Conservation (phyloP, 306 rosid species). For the Cucurbita ficifolia region DNA sequence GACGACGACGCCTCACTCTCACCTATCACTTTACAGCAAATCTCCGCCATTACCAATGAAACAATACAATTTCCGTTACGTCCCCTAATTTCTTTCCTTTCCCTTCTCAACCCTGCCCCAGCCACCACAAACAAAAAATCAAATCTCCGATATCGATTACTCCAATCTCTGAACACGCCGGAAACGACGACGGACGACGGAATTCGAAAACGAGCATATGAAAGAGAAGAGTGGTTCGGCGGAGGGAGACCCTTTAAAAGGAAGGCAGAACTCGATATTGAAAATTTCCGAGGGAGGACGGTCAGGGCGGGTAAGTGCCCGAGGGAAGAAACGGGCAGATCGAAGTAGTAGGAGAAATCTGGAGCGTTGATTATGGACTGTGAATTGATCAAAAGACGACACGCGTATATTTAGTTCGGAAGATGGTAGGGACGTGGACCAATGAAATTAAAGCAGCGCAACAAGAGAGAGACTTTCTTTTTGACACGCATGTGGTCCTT, state of each 20-base stretch:
- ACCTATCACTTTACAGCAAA: conserved; percentile 5
- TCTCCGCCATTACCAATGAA: conserved; percentile 1
- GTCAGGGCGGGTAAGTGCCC: neutral
- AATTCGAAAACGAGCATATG: neutral
- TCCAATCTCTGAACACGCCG: neutral
- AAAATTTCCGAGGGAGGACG: neutral
- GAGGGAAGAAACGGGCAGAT: neutral
- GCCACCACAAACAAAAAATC: neutral
- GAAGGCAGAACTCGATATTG: neutral
- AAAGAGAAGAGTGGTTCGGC: neutral
- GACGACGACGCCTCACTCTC: conserved; percentile 1
- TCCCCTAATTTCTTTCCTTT: neutral
- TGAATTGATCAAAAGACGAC: neutral
- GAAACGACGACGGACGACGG: neutral
- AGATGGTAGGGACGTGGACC: neutral
- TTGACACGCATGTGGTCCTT: conserved; percentile 11
- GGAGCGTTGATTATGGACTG: neutral
- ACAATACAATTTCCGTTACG: neutral
- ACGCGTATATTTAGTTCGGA: neutral
- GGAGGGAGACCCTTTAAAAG: neutral
- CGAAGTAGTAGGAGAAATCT: neutral
- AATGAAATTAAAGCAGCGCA: neutral
- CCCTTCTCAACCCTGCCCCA: neutral
- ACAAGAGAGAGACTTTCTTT: conserved; percentile 7
- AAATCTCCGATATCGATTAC: too few relatives aligned